A percentile compares a stretch with the other conserved stretches of the same genome.
These are phyloP conservation scores for Vachellia collinsii DNA, from an alignment of 306 rosid species.

Conservation along the genomic window DNA sequence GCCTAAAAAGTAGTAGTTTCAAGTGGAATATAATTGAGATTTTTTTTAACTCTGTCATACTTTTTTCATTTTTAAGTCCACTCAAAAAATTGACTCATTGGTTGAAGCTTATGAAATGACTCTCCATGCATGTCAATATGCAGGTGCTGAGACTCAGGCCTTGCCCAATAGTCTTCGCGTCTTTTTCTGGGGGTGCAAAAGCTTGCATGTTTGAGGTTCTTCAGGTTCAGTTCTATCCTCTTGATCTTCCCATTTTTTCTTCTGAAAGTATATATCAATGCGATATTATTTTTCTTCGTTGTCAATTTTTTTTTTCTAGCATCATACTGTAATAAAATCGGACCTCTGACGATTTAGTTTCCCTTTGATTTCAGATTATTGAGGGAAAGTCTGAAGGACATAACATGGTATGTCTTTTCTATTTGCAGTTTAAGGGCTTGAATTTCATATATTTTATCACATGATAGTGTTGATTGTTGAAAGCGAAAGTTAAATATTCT, in stretches of 20 bases:
- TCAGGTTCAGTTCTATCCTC: constrained; percentile 58
- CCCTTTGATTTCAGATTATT: constrained; percentile 66
- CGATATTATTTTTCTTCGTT: neutral
- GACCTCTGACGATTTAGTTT: constrained; percentile 25
- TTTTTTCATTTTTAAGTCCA: neutral
- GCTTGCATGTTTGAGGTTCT: constrained; percentile 84
- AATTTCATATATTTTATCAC: constrained; percentile 28
- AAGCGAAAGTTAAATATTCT: neutral
- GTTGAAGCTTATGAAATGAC: constrained; percentile 27
- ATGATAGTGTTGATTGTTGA: constrained; percentile 10
- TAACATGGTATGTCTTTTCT: constrained; percentile 63
- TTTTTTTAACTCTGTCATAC: constrained; percentile 3
- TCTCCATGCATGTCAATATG: constrained; percentile 31
- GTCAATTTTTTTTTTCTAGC: neutral
- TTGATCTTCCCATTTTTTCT: neutral
- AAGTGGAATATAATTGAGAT: neutral
- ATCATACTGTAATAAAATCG: constrained; percentile 16
- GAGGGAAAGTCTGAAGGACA: constrained; percentile 62
- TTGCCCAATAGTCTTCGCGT: constrained; percentile 82
- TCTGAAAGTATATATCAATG: neutral
- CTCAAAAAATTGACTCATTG: constrained; percentile 14
- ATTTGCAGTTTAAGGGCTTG: constrained; percentile 27
- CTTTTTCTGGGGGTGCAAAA: constrained; percentile 94
- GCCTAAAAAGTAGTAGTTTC: neutral
- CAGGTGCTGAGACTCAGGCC: constrained; percentile 79